phyloP scores from a whole-genome alignment of 371 early-diverging fungal genomes.

The Mucor saturninus region DNA sequence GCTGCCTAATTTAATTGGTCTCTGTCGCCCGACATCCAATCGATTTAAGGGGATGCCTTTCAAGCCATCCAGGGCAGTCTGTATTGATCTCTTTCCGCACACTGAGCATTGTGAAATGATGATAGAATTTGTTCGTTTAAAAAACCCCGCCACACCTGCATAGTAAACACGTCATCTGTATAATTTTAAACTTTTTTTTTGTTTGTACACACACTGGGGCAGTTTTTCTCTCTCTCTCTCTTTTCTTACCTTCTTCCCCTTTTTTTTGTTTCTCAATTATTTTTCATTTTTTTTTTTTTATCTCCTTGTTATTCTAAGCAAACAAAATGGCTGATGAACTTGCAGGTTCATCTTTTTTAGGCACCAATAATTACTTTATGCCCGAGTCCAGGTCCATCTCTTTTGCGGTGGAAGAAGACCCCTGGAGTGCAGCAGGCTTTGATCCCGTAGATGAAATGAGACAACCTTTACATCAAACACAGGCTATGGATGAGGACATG shows the following conservation, averaged over 20 bases:
- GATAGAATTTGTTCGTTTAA: slow-evolving; percentile 54
- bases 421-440: slow-evolving; percentile 31
- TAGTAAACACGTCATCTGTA: too few species aligned
- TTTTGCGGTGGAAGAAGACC: slow-evolving; percentile 34
- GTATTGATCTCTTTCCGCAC: slow-evolving; percentile 83
- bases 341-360: slow-evolving; percentile 15
- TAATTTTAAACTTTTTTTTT: too few species aligned
- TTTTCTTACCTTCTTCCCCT: too few species aligned
- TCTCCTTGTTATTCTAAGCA: slow-evolving; percentile 5
- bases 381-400: slow-evolving; percentile 25
- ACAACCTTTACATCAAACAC: slow-evolving; percentile 19
- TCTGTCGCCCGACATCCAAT: slow-evolving; percentile 61
- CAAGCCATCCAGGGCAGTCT: slow-evolving; percentile 55
- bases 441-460: slow-evolving; percentile 27
- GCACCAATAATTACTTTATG: slow-evolving; percentile 21
- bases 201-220: too few species aligned
- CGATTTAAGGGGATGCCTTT: slow-evolving; percentile 60
- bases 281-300: slow-evolving; percentile 1
- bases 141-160: background rate
- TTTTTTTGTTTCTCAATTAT: background rate
- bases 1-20: slow-evolving; percentile 65
- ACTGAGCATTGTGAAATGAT: slow-evolving; percentile 72
- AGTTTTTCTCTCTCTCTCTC: too few species aligned
- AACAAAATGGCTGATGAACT: slow-evolving; percentile 19
- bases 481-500: slow-evolving; percentile 21